phyloP scores from a whole-genome alignment of 352 stramenopile genomes.

The Phytopythium chamaehyphon region DNA sequence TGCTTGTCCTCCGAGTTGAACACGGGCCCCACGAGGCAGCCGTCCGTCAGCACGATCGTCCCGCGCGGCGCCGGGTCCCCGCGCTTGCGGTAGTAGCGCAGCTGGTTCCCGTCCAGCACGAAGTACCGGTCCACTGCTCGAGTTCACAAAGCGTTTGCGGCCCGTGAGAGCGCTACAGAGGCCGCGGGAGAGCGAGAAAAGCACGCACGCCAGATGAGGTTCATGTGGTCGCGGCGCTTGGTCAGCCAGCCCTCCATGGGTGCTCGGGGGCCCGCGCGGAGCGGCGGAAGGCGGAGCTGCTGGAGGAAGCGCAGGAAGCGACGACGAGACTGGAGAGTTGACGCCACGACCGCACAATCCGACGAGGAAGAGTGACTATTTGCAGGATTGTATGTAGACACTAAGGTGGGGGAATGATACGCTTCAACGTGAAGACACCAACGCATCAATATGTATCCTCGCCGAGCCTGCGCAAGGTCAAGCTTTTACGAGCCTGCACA shows the following conservation, averaged over 20 bases:
- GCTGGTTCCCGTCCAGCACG: conserved; percentile 79
- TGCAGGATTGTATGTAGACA: not conserved
- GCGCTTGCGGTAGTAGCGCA: conserved; percentile 86
- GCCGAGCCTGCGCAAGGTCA: too few species aligned
- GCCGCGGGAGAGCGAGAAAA: conserved; percentile 1
- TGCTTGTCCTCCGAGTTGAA: conserved; percentile 90
- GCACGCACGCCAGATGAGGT: conserved; percentile 85
- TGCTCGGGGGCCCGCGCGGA: not conserved
- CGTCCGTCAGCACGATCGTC: conserved; percentile 84
- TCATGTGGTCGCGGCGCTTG: conserved; percentile 88
- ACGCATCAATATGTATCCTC: too few species aligned
- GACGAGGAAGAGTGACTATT: conserved; percentile 5
- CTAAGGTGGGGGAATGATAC: too few species aligned
- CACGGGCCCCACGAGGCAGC: conserved; percentile 68
- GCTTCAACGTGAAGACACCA: too few species aligned
- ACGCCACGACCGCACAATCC: not conserved
- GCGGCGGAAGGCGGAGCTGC: not conserved
- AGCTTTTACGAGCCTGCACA: too few species aligned
- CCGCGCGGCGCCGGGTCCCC: conserved; percentile 74
- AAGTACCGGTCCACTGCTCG: conserved; percentile 86
- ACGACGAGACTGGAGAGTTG: not conserved
- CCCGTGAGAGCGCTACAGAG: not conserved
- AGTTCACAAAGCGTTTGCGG: not conserved
- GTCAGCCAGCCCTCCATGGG: conserved; percentile 87
- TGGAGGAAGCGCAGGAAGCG: conserved; percentile 1